Conservation (phyloP, 768 basidiomycete genomes). For the Pisolithus marmoratus region DNA sequence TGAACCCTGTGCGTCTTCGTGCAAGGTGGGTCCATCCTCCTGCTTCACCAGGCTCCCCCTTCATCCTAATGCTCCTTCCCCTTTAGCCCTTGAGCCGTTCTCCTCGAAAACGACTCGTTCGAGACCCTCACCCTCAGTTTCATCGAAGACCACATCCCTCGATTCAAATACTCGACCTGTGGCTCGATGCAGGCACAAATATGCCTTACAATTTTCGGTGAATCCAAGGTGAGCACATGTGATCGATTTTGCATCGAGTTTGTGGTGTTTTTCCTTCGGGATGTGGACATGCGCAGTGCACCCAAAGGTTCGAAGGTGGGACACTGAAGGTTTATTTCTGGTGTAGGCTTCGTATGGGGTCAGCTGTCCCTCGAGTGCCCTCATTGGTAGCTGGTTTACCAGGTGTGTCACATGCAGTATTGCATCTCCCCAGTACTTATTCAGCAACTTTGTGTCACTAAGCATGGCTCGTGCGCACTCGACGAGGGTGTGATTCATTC, state of each 20-base stretch:
- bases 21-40: not conserved
- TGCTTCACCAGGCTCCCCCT: not conserved
- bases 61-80: no score
- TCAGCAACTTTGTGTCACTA: not conserved
- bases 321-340: constrained; percentile 16
- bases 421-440: constrained; percentile 3
- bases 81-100: no score
- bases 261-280: constrained; percentile 11
- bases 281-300: constrained; percentile 22
- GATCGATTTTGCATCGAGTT: not conserved
- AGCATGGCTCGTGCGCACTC: not conserved
- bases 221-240: not conserved
- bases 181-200: not conserved
- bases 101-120: not conserved
- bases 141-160: no score
- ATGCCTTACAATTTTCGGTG: not conserved
- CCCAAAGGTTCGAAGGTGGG: constrained; percentile 14
- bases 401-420: not conserved
- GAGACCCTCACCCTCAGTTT: not conserved
- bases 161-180: no score
- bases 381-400: not conserved
- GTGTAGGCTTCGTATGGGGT: constrained; percentile 15
- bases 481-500: constrained; percentile 1
- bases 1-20: not conserved
- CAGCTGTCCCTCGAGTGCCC: constrained; percentile 22